phyloP scores from a whole-genome alignment of 108 stramenopile genomes.

The Cyclostephanos tholiformis region DNA sequence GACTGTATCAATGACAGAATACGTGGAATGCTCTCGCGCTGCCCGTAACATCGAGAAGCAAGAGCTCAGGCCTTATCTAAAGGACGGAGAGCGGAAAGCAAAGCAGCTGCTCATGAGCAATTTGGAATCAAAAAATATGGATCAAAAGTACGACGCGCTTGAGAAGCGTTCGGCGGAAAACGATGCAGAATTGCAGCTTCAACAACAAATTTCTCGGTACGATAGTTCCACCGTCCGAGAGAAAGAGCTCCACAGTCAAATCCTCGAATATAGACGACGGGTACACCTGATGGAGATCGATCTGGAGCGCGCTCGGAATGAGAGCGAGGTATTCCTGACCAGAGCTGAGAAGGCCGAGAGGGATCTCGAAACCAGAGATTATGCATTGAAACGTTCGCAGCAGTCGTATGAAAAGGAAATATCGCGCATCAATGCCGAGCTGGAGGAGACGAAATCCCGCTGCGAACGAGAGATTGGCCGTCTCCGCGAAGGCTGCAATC shows the following conservation, averaged over 20 bases:
- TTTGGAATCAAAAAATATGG: constrained; percentile 27
- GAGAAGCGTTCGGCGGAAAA: constrained; percentile 11
- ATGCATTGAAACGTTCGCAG: constrained; percentile 14
- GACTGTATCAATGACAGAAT: background rate
- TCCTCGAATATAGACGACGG: constrained; percentile 22
- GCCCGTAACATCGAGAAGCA: background rate
- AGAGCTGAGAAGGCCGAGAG: constrained; percentile 42
- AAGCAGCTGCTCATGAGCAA: constrained; percentile 16
- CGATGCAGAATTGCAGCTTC: constrained; percentile 21
- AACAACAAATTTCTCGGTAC: constrained; percentile 7
- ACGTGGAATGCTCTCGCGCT: background rate
- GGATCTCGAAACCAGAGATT: constrained; percentile 15
- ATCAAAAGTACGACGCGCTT: constrained; percentile 9
- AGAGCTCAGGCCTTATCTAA: background rate
- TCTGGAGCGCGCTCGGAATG: constrained; percentile 25
- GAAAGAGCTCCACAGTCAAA: constrained; percentile 36
- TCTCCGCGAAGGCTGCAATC: constrained; percentile 32
- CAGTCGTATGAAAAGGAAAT: constrained; percentile 16
- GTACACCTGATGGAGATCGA: constrained; percentile 25
- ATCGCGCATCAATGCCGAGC: constrained; percentile 17
- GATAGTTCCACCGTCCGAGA: constrained; percentile 18
- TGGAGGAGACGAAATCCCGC: constrained; percentile 22
- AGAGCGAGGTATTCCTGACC: constrained; percentile 9
- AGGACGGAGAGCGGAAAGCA: constrained; percentile 20
- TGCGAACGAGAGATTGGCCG: constrained; percentile 29